Percentiles rank a stretch among this genome's conserved stretches.
phyloP scores from a whole-genome alignment of 2,329 filamentous ascomycete genomes.

The Basipetospora chlamydospora region DNA sequence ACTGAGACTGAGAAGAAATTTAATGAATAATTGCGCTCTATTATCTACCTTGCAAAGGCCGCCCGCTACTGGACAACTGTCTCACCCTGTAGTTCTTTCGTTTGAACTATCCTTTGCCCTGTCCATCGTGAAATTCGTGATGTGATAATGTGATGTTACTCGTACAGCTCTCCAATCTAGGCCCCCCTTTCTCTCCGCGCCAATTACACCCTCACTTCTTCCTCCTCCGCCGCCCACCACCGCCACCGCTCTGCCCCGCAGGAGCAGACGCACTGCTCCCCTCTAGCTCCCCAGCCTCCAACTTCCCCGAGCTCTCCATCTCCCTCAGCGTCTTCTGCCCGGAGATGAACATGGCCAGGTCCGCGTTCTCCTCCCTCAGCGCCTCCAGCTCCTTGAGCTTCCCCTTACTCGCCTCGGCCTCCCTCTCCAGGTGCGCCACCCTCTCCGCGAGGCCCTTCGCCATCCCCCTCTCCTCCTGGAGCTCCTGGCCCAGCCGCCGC shows the following conservation, averaged over 20 bases:
- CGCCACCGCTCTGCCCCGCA: conserved; percentile 36
- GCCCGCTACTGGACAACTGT: too few species aligned
- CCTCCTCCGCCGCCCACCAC: conserved; percentile 29
- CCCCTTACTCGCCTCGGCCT: conserved; percentile 41
- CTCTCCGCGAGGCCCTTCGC: conserved; percentile 66
- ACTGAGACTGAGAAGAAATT: too few species aligned
- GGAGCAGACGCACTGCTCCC: conserved; percentile 57
- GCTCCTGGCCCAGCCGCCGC: conserved; percentile 56
- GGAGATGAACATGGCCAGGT: conserved; percentile 76
- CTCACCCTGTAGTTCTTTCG: too few species aligned
- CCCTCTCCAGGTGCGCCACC: conserved; percentile 59
- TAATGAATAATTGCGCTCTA: too few species aligned
- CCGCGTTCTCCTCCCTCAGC: conserved; percentile 72
- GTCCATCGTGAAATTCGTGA: too few species aligned
- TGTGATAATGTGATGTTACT: too few species aligned
- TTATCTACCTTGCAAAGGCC: too few species aligned
- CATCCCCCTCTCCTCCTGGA: conserved; percentile 77
- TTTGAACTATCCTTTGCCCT: too few species aligned
- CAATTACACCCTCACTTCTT: conserved; percentile 25
- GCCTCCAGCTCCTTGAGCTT: conserved; percentile 48
- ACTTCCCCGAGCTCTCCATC: conserved; percentile 43
- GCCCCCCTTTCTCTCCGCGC: too few species aligned
- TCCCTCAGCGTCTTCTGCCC: conserved; percentile 67
- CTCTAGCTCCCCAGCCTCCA: conserved; percentile 56
- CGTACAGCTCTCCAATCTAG: too few species aligned